Evolutionary conservation across 2,329 filamentous ascomycete genomes (phyloP).

Genomic region (Fulvia fulva): DNA sequence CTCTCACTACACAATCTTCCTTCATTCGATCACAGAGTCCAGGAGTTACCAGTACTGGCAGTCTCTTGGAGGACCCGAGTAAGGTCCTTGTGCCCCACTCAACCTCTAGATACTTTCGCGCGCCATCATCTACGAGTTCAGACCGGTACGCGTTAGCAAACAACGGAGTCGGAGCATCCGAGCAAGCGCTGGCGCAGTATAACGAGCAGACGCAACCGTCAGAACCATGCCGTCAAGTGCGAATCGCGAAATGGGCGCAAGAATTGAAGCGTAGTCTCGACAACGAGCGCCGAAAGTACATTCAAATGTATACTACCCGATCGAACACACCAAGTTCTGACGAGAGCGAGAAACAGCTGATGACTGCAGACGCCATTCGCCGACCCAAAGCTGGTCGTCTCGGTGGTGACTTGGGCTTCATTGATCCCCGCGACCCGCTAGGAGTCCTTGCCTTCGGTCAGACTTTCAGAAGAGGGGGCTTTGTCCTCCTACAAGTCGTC

Average conservation of each 20-base stretch:
- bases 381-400: constrained; percentile 28
- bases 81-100: constrained; percentile 32
- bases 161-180: constrained; percentile 13
- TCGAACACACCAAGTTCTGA: constrained; percentile 60
- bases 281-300: constrained; percentile 67
- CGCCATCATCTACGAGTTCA: constrained; percentile 31
- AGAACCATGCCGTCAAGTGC: constrained; percentile 62
- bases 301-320: constrained; percentile 54
- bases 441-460: constrained; percentile 66
- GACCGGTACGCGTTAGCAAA: constrained; percentile 17
- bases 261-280: constrained; percentile 73
- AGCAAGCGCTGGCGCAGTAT: constrained; percentile 54
- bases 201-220: constrained; percentile 52
- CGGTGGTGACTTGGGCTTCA: constrained; percentile 34
- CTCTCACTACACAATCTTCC: constrained; percentile 18
- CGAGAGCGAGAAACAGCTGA: constrained; percentile 33
- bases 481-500: constrained; percentile 67
- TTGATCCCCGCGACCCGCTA: constrained; percentile 68
- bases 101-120: constrained; percentile 31
- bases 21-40: constrained; percentile 22
- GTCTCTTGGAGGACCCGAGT: constrained; percentile 27
- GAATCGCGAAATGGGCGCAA: constrained; percentile 75
- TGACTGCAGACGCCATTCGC: constrained; percentile 27
- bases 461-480: constrained; percentile 57
- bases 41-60: constrained; percentile 24